Evolutionary conservation across 1,139 yeast species (phyloP).

Genomic region (Saccharomycopsis phalli): DNA sequence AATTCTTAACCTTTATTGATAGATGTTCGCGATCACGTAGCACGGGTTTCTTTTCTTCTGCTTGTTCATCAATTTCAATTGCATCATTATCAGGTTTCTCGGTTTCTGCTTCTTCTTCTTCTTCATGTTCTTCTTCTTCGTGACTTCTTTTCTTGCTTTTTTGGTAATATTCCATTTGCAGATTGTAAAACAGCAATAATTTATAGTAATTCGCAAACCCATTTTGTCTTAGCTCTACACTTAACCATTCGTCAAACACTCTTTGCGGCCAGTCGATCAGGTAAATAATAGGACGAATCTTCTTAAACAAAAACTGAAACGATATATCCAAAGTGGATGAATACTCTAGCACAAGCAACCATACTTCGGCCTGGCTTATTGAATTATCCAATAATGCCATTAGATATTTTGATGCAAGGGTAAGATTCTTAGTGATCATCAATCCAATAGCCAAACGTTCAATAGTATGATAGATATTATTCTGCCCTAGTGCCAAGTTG

Average conservation of each 20-base stretch:
- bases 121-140: constrained; percentile 16
- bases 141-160: not conserved
- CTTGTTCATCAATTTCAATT: constrained; percentile 5
- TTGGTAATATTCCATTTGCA: not conserved
- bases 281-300: constrained; percentile 28
- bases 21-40: constrained; percentile 49
- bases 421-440: constrained; percentile 27
- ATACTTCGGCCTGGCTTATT: constrained; percentile 34
- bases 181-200: constrained; percentile 19
- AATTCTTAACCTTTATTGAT: constrained; percentile 39
- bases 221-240: constrained; percentile 34
- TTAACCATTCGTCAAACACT: constrained; percentile 39
- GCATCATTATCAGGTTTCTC: not conserved
- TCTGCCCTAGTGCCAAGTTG: constrained; percentile 26
- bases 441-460: constrained; percentile 32
- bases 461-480: constrained; percentile 34
- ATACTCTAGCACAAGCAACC: constrained; percentile 40
- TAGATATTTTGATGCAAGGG: constrained; percentile 26
- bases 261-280: constrained; percentile 44
- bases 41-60: constrained; percentile 9
- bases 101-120: constrained; percentile 7
- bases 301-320: constrained; percentile 28
- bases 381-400: constrained; percentile 29
- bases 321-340: constrained; percentile 20
- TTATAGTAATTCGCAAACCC: constrained; percentile 26